Conservation (phyloP, 1,284 basidiomycete genomes). For the Trichosporon sp. region DNA sequence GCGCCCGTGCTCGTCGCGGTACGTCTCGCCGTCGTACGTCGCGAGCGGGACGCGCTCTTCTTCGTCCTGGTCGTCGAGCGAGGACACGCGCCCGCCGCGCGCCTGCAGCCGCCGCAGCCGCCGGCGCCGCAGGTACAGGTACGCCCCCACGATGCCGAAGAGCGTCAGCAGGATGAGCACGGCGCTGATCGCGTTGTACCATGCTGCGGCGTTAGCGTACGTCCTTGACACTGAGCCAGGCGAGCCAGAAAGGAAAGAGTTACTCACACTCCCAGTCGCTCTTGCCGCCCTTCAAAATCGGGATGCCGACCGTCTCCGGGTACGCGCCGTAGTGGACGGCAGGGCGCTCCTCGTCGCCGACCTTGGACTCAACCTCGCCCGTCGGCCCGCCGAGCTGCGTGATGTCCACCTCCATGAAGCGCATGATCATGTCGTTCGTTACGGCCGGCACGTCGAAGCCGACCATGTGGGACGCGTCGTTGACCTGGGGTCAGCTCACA, state of each 20-base stretch:
- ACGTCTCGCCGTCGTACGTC: slow-evolving; percentile 47
- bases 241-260: neutral
- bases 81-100: slow-evolving; percentile 6
- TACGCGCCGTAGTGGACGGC: slow-evolving; percentile 30
- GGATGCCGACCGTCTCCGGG: slow-evolving; percentile 39
- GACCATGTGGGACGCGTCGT: slow-evolving; percentile 85
- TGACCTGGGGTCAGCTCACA: slow-evolving; percentile 34
- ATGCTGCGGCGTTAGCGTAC: slow-evolving; percentile 55
- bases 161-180: slow-evolving; percentile 75
- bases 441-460: slow-evolving; percentile 84
- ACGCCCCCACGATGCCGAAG: slow-evolving; percentile 59
- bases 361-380: slow-evolving; percentile 50
- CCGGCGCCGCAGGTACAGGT: slow-evolving; percentile 36
- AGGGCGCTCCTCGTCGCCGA: slow-evolving; percentile 44
- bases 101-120: slow-evolving; percentile 30
- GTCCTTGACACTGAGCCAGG: neutral
- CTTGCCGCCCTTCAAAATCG: slow-evolving; percentile 65
- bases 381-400: slow-evolving; percentile 70
- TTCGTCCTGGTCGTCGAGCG: slow-evolving; percentile 33
- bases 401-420: slow-evolving; percentile 88
- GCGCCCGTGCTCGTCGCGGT: slow-evolving; percentile 20
- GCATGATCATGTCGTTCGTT: slow-evolving; percentile 95
- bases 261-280: slow-evolving; percentile 71
- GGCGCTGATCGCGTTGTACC: slow-evolving; percentile 87
- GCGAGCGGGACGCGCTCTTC: slow-evolving; percentile 60